phyloP scores from a whole-genome alignment of 257 asterid species.

The Nicotiana otophora region DNA sequence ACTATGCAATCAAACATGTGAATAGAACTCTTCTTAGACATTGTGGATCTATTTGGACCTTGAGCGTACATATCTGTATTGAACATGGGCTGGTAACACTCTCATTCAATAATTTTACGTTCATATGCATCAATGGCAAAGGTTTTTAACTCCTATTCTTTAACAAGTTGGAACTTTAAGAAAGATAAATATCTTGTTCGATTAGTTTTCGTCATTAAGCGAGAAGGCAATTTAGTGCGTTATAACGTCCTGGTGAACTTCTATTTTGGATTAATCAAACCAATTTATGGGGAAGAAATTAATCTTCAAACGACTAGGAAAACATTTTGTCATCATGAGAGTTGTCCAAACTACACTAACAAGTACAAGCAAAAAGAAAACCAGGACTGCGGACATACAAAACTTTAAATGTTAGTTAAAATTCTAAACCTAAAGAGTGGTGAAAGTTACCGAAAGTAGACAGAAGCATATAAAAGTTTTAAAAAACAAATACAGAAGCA shows the following conservation, averaged over 20 bases:
- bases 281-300: neutral
- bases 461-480: no score
- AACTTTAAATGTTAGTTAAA: no score
- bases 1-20: no score
- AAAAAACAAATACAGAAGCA: no score
- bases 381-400: no score
- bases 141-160: neutral
- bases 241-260: no score
- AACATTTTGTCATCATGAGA: neutral
- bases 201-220: neutral
- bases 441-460: no score
- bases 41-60: neutral
- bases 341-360: neutral
- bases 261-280: neutral
- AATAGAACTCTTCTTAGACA: no score
- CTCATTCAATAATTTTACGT: neutral
- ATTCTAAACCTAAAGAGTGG: no score
- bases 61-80: neutral
- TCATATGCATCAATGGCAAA: no score
- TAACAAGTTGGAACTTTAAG: neutral
- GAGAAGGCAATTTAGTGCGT: neutral
- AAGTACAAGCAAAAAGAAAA: neutral
- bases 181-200: neutral
- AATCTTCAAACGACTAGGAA: neutral
- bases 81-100: neutral